A percentile compares a stretch with the other conserved stretches of the same genome.
Evolutionary conservation across 1,284 basidiomycete species (phyloP).

Genomic region (Stereum hirsutum): DNA sequence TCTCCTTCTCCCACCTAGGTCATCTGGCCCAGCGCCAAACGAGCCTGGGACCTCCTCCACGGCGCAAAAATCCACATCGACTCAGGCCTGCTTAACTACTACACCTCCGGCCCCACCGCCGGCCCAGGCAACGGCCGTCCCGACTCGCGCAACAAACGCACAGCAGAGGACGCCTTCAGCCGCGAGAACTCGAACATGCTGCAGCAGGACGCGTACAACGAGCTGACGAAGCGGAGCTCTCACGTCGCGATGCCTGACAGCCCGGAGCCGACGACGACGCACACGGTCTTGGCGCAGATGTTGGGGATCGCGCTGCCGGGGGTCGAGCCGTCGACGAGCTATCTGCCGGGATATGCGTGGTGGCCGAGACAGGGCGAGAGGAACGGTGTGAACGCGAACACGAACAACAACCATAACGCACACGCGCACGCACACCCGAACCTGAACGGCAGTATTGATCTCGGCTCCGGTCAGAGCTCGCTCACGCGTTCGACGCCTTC

Average conservation of each 20-base stretch:
- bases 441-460: background rate
- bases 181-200: slow-evolving; percentile 10
- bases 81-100: slow-evolving; percentile 20
- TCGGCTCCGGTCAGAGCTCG: background rate
- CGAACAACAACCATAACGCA: background rate
- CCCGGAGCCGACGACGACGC: slow-evolving; percentile 27
- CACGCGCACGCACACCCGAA: background rate
- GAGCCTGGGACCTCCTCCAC: slow-evolving; percentile 62
- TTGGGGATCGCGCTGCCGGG: slow-evolving; percentile 54
- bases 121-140: background rate
- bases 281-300: slow-evolving; percentile 63
- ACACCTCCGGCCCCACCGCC: slow-evolving; percentile 23
- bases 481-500: background rate
- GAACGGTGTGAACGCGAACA: background rate
- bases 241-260: slow-evolving; percentile 32
- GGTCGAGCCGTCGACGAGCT: slow-evolving; percentile 51
- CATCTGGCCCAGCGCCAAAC: slow-evolving; percentile 66
- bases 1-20: slow-evolving; percentile 28
- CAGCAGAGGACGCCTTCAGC: slow-evolving; percentile 59
- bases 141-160: slow-evolving; percentile 37
- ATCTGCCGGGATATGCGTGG: slow-evolving; percentile 67
- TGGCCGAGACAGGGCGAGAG: slow-evolving; percentile 39
- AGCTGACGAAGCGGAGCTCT: slow-evolving; percentile 11
- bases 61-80: slow-evolving; percentile 55
- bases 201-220: slow-evolving; percentile 29